phyloP scores from a whole-genome alignment of 2,329 filamentous ascomycete species.

The Microcyclospora pomicola region DNA sequence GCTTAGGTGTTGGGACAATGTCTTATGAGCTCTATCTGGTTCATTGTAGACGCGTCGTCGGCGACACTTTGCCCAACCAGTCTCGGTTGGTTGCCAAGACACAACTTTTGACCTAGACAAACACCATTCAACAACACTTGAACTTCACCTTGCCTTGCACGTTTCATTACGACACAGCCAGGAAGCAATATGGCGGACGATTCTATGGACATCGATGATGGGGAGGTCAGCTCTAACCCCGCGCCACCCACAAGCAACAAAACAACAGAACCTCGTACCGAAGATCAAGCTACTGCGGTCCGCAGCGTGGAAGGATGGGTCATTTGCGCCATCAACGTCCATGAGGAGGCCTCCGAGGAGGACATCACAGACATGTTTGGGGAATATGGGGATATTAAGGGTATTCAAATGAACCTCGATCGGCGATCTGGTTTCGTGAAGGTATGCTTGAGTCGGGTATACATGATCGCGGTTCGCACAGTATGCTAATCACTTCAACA shows the following conservation, averaged over 20 bases:
- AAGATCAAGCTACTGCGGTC: conserved; percentile 62
- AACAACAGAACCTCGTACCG: conserved; percentile 53
- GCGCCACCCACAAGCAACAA: conserved; percentile 26
- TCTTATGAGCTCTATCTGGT: too few relatives aligned
- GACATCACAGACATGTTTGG: conserved; percentile 68
- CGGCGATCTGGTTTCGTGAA: conserved; percentile 76
- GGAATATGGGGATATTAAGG: conserved; percentile 78
- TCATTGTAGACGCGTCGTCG: too few relatives aligned
- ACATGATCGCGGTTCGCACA: neutral
- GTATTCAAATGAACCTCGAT: conserved; percentile 71
- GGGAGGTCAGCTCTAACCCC: neutral
- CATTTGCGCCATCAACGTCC: conserved; percentile 71
- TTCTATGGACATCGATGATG: conserved; percentile 45
- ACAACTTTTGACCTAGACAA: neutral
- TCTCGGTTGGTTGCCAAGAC: neutral
- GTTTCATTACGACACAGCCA: neutral
- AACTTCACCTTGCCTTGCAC: neutral
- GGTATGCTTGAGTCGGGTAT: conserved; percentile 33
- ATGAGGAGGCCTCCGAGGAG: conserved; percentile 78
- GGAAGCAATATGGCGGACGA: conserved; percentile 22
- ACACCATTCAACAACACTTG: neutral
- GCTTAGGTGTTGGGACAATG: too few relatives aligned
- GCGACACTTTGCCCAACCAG: too few relatives aligned
- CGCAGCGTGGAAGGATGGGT: conserved; percentile 87
- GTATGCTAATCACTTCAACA: conserved; percentile 21